These are phyloP conservation scores for Stephanocyclus meneghinianus DNA, from an alignment of 352 stramenopile species.

Conservation along the genomic window DNA sequence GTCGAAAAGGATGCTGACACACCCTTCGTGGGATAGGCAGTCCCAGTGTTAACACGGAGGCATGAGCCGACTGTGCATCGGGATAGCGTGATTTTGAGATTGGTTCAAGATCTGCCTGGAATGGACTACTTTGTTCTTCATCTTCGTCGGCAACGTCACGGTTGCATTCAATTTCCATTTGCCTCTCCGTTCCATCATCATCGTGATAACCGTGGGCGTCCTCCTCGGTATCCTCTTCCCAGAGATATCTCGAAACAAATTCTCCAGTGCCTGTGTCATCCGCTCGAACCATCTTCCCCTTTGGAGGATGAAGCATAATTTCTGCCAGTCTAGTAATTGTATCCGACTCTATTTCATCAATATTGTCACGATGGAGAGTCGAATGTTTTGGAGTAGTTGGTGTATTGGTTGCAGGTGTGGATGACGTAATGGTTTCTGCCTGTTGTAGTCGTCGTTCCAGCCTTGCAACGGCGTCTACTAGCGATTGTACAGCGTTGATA, in stretches of 20 bases:
- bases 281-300: neutral
- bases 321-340: slow-evolving; percentile 34
- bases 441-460: slow-evolving; percentile 28
- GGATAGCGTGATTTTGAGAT: slow-evolving; percentile 10
- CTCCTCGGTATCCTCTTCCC: neutral
- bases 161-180: neutral
- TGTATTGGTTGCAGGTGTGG: neutral
- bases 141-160: neutral
- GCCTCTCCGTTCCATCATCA: neutral
- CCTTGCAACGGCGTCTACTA: slow-evolving; percentile 31
- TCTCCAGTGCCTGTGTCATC: slow-evolving; percentile 10
- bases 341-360: slow-evolving; percentile 42
- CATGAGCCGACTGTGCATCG: neutral
- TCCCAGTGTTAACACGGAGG: slow-evolving; percentile 11
- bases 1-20: slow-evolving; percentile 87
- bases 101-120: neutral
- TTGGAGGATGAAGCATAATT: slow-evolving; percentile 50
- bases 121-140: neutral
- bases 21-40: slow-evolving; percentile 56
- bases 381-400: slow-evolving; percentile 9
- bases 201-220: neutral
- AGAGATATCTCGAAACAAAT: neutral
- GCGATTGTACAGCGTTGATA: slow-evolving; percentile 33
- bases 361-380: slow-evolving; percentile 3
- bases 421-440: neutral